These are phyloP conservation scores for Marvania coccoides DNA, from an alignment of 139 green algal species.

Conservation along the genomic window DNA sequence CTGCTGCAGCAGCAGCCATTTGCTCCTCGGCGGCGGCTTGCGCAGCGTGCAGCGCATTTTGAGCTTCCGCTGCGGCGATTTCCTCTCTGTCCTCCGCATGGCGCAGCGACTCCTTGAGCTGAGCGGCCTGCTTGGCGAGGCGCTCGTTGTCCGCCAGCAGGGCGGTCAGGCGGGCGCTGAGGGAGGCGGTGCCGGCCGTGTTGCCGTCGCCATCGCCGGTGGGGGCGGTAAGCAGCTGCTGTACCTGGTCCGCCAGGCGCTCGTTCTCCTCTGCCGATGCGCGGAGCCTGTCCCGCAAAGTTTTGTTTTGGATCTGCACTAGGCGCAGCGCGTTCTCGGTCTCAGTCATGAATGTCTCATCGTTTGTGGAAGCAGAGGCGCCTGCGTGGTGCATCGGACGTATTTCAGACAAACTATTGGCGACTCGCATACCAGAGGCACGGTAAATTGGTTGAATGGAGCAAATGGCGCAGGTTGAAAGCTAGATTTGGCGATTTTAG, in stretches of 20 bases:
- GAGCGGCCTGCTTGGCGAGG: background rate
- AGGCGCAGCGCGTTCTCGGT: background rate
- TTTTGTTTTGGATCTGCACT: conserved; percentile 7
- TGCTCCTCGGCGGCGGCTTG: background rate
- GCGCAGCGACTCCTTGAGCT: background rate
- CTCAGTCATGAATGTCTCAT: background rate
- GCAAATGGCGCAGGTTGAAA: too few relatives aligned
- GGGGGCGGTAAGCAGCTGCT: background rate
- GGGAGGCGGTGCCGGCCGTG: too few relatives aligned
- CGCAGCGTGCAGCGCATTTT: background rate
- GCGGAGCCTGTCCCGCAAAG: background rate
- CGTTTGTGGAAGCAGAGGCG: too few relatives aligned
- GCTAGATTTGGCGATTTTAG: too few relatives aligned
- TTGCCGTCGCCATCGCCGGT: too few relatives aligned
- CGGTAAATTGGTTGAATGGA: too few relatives aligned
- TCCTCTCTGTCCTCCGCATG: background rate
- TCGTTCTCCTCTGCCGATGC: conserved; percentile 1
- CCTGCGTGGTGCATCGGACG: too few relatives aligned
- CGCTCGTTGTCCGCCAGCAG: background rate
- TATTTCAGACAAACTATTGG: too few relatives aligned
- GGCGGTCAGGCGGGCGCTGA: background rate
- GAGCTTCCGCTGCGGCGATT: background rate
- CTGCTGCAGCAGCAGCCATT: background rate
- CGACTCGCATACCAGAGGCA: too few relatives aligned
- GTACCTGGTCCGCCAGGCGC: conserved; percentile 3